Evolutionary conservation across 371 early-diverging fungal species (phyloP), one percentile per base, ranked within the genome.

Genomic region (Globomyces sp.): DNA sequence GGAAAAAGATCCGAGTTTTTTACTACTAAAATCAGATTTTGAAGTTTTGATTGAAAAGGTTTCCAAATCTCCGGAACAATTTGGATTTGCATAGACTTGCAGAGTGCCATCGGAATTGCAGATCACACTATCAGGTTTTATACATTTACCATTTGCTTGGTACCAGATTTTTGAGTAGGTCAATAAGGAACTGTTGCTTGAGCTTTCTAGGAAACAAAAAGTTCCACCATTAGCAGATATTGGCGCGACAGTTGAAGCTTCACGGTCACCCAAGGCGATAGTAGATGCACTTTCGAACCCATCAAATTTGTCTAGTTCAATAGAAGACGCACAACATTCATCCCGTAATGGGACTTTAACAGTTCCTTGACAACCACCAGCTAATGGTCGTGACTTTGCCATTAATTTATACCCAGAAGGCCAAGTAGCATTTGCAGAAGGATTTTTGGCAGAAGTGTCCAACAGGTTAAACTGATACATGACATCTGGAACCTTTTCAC

Each of bases 401-500:
- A 43, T 34, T 24, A 44, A 3, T 44, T 58, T 41, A 6, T 39
- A 40, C 42, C 13, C 24, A n/a, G 34, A 8, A 11, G 58, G 58
- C 58, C 58, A 58, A 10, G 46, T 44, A 43, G 42, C 10, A 11
- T 47, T 11, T 11, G 8, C 47, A 47, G 6, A 6, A 8, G 47
- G 47, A 44, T 44, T 58, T 11, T 10, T 44, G n/a, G 13, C 45
- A 8, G 58, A 39, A n/a, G 44, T 24, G 24, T 58, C 58, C 45
- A 44, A 44, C 47, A 47, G 11, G 34, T 58, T 44, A 34, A 58
- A 58, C 24, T 41, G 13, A 24, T 58, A 58, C 58, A 58, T 58
- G 5, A 58, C 44, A n/a, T 34, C 45, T 44, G 58, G 58, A 8
- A 44, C 13, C 5, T 44, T 44, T 1, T 44, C 4, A 44, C 58